phyloP scores from a whole-genome alignment of 495 filamentous ascomycete genomes.

The Neurospora sp. region DNA sequence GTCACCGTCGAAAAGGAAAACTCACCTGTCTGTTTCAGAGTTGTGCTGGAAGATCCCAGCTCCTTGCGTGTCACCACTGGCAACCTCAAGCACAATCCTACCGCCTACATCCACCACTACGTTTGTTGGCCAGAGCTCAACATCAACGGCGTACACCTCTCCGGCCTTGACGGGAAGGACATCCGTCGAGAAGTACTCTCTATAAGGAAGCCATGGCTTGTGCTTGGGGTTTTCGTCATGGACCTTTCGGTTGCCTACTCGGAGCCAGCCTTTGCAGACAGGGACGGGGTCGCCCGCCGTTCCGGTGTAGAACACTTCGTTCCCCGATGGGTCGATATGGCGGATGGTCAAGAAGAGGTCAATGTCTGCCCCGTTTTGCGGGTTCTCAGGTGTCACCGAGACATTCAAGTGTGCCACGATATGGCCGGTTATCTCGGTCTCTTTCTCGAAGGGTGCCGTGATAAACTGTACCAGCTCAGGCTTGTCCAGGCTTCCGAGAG shows the following conservation, averaged over 20 bases:
- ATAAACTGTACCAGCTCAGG: constrained; percentile 42
- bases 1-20: background rate
- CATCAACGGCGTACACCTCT: constrained; percentile 51
- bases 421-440: constrained; percentile 59
- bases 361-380: constrained; percentile 37
- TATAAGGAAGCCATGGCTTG: constrained; percentile 42
- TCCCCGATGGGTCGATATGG: constrained; percentile 42
- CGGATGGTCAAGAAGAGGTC: constrained; percentile 57
- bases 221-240: constrained; percentile 39
- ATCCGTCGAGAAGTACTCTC: constrained; percentile 51
- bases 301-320: constrained; percentile 58
- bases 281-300: constrained; percentile 38
- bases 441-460: constrained; percentile 41
- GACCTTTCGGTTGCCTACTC: constrained; percentile 44
- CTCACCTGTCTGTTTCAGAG: constrained; percentile 25
- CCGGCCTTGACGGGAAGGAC: constrained; percentile 42
- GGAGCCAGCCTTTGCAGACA: constrained; percentile 47
- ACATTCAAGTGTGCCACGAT: constrained; percentile 52
- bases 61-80: constrained; percentile 52
- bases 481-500: constrained; percentile 41
- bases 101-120: constrained; percentile 47
- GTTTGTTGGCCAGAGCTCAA: constrained; percentile 63
- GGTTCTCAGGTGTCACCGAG: constrained; percentile 36
- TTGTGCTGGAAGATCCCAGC: constrained; percentile 48
- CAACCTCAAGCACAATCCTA: constrained; percentile 47